phyloP scores from a whole-genome alignment of 768 basidiomycete species.

The Boletus patriciae region DNA sequence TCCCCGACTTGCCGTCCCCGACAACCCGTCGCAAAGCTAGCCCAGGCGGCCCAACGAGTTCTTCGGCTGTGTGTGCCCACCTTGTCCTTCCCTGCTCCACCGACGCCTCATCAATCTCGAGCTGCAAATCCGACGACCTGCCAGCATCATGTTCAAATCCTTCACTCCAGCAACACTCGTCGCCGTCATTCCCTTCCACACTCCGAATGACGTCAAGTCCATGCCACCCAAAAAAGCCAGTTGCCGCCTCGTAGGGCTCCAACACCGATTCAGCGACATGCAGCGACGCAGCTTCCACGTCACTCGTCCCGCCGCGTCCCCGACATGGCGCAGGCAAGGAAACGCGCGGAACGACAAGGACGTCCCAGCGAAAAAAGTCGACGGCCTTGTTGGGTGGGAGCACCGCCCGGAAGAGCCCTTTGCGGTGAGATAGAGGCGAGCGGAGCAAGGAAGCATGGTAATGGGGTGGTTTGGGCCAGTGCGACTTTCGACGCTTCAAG shows the following conservation, averaged over 20 bases:
- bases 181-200: neutral
- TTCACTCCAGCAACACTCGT: neutral
- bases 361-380: constrained; percentile 30
- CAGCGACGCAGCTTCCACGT: neutral
- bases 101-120: constrained; percentile 19
- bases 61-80: constrained; percentile 20
- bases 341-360: constrained; percentile 2
- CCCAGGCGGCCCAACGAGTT: constrained; percentile 24
- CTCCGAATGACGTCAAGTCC: constrained; percentile 14
- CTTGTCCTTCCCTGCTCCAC: constrained; percentile 25
- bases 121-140: constrained; percentile 1
- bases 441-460: constrained; percentile 31
- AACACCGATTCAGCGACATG: constrained; percentile 24
- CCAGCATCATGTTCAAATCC: neutral
- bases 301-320: neutral
- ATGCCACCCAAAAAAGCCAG: constrained; percentile 32
- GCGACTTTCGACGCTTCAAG: constrained; percentile 13
- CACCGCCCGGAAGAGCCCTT: constrained; percentile 25
- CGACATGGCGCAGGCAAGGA: neutral
- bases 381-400: constrained; percentile 19
- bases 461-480: constrained; percentile 29
- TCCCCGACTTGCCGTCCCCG: neutral
- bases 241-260: constrained; percentile 28
- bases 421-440: constrained; percentile 25
- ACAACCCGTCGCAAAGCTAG: constrained; percentile 4